Evolutionary conservation across 345 rosid genomes (phyloP).

Genomic region (Dovyalis caffra): DNA sequence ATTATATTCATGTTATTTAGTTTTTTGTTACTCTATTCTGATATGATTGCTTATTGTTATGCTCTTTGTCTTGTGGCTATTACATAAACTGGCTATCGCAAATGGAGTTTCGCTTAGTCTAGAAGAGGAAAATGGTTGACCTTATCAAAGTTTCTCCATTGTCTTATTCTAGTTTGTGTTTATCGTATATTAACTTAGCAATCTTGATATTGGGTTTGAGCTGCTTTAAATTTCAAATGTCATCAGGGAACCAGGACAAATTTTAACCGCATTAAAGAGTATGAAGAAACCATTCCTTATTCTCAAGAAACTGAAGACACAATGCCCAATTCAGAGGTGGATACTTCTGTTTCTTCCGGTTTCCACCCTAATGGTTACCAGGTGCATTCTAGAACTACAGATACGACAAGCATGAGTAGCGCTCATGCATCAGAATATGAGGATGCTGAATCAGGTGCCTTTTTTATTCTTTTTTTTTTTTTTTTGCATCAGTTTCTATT

Average conservation of each 20-base stretch:
- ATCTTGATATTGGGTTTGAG: neutral
- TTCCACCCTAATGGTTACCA: slow-evolving; percentile 41
- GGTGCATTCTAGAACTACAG: slow-evolving; percentile 54
- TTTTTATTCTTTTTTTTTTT: slow-evolving; percentile 16
- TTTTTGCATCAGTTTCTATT: slow-evolving; percentile 2
- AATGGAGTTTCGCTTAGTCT: neutral
- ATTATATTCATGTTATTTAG: neutral
- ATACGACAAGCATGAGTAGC: slow-evolving; percentile 59
- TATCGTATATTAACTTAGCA: neutral
- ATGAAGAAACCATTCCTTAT: slow-evolving; percentile 41
- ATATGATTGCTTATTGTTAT: neutral
- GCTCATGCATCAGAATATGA: slow-evolving; percentile 69
- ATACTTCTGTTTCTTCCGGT: slow-evolving; percentile 56
- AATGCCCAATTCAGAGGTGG: slow-evolving; percentile 42
- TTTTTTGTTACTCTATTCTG: neutral
- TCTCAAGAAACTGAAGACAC: slow-evolving; percentile 49
- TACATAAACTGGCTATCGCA: neutral
- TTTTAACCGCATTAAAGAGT: slow-evolving; percentile 47
- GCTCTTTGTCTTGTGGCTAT: neutral
- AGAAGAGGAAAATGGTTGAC: neutral
- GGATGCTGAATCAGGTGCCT: slow-evolving; percentile 84
- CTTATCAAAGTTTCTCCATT: neutral
- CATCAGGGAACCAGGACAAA: slow-evolving; percentile 67
- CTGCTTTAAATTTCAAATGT: slow-evolving; percentile 1
- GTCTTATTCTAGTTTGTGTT: neutral